Base-by-base conservation (phyloP, 176 grass and related monocot genomes). In the Oryza glaberrima region DNA sequence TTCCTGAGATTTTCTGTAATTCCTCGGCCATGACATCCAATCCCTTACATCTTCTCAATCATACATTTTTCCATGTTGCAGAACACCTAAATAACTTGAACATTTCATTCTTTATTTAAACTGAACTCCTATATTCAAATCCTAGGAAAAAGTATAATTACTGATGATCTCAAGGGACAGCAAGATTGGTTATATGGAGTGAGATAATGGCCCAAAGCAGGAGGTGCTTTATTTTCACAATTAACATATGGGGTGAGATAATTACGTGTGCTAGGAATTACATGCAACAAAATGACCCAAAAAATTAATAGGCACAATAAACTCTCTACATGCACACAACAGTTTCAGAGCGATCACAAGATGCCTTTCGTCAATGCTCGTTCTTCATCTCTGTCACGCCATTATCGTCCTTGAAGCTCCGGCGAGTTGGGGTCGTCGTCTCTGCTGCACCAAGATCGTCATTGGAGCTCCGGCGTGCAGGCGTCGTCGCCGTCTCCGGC, bases 211-310 rank as follows among this genome's bases (percentile, higher is more conserved):
- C 28, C 78, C 8, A 73, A 58, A 45, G 1, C 9, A 65, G 6
- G 28, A 52, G 63, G 28, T 66, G 7, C 0, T 73, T 82, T 73
- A 67, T 83, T 74, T 69, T 41, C 40, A 41, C 40, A 41, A 84
- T 56, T 60, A 1, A 11, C 2, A 52, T 9, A 5, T 76, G 5
- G 2, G 28, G 14, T 19, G 25, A 61, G 40, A 10, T 58, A 13
- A 63, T 69, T 41, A 41, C 40, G 40, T 41, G 47, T 69, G 49
- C 73, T 83, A 61, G 13, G 30, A 69, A 69, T 69, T 64, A 83
- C 68, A 63, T 36, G 46, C 23, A 41, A 35, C 4, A 69, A 34
- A 48, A 69, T 35, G 14, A 36, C 17, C 58, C 10, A 63, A 9
- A 74, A 15, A 74, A 46, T 1, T 5, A 51, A 15, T 56, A 12